Percentiles rank a stretch among this genome's conserved stretches.
Evolutionary conservation across 805 yeast species (phyloP).

Genomic region (Candida nitratophila): DNA sequence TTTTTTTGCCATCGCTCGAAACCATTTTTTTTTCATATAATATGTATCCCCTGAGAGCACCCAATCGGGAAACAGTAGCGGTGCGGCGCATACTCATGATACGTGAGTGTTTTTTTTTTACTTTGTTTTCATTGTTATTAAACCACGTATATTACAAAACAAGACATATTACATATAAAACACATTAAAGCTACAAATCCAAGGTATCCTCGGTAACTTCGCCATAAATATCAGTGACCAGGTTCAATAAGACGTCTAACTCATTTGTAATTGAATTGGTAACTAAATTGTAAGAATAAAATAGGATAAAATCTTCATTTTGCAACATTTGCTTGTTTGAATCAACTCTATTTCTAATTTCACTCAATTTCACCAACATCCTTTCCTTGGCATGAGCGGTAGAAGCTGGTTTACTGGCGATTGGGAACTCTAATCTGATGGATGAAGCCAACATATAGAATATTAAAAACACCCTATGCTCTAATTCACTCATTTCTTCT

Average conservation of each 20-base stretch:
- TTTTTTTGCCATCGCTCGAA: neutral
- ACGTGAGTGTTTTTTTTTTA: too few species aligned
- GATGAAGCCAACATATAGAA: constrained; percentile 79
- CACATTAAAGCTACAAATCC: constrained; percentile 22
- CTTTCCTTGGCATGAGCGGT: constrained; percentile 69
- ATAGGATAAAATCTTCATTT: constrained; percentile 69
- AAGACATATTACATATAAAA: too few species aligned
- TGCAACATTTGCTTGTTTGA: constrained; percentile 28
- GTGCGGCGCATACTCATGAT: too few species aligned
- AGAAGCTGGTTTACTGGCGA: constrained; percentile 72
- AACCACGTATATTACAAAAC: too few species aligned
- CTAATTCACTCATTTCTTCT: constrained; percentile 59
- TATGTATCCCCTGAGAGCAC: too few species aligned
- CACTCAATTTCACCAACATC: constrained; percentile 56
- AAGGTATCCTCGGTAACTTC: constrained; percentile 57
- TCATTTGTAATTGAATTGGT: constrained; percentile 62
- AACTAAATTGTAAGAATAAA: constrained; percentile 70
- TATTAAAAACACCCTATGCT: constrained; percentile 63
- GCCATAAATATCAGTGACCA: constrained; percentile 57
- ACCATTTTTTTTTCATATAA: too few species aligned
- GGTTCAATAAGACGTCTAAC: constrained; percentile 47
- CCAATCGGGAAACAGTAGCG: neutral
- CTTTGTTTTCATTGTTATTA: neutral
- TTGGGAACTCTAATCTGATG: constrained; percentile 64
- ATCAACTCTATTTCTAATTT: constrained; percentile 37